A percentile compares a stretch with the other conserved stretches of the same genome.
These are phyloP conservation scores for Beta vulgaris DNA, from an alignment of 148 eudicot species.

Conservation along the genomic window DNA sequence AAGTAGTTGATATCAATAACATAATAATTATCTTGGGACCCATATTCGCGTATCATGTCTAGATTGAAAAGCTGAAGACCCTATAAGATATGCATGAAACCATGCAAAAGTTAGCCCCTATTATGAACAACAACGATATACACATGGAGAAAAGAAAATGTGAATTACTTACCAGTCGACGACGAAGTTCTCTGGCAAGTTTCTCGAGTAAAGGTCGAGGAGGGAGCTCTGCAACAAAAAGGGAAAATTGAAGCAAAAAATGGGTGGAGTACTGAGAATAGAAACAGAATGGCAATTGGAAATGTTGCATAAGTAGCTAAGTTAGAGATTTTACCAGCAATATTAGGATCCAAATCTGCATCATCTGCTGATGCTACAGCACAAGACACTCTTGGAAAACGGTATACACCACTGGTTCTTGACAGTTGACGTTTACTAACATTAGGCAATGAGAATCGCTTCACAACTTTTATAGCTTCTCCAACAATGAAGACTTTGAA, in stretches of 20 bases:
- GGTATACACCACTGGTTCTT: constrained; percentile 59
- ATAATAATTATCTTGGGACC: constrained; percentile 60
- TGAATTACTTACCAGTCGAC: constrained; percentile 51
- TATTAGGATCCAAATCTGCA: constrained; percentile 79
- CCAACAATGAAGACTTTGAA: constrained; percentile 93
- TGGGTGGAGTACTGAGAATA: not conserved
- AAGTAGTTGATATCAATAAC: constrained; percentile 95
- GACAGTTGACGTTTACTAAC: constrained; percentile 66
- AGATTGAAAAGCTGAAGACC: constrained; percentile 90
- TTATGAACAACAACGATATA: not conserved
- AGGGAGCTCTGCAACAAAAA: constrained; percentile 67
- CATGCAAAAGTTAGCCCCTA: not conserved
- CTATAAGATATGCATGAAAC: constrained; percentile 30
- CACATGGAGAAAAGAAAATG: not conserved
- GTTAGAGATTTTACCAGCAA: constrained; percentile 54
- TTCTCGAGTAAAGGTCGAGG: constrained; percentile 83
- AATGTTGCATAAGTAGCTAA: not conserved
- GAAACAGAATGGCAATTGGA: not conserved
- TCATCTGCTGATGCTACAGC: constrained; percentile 96
- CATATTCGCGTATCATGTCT: constrained; percentile 87
- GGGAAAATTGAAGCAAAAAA: too few relatives aligned
- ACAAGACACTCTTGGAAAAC: constrained; percentile 95
- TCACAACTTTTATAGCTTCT: constrained; percentile 87
- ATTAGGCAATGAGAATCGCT: constrained; percentile 86
- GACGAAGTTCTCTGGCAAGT: constrained; percentile 77